These are phyloP conservation scores for Nemania abortiva DNA, from an alignment of 2,329 filamentous ascomycete genomes.

Conservation along the genomic window DNA sequence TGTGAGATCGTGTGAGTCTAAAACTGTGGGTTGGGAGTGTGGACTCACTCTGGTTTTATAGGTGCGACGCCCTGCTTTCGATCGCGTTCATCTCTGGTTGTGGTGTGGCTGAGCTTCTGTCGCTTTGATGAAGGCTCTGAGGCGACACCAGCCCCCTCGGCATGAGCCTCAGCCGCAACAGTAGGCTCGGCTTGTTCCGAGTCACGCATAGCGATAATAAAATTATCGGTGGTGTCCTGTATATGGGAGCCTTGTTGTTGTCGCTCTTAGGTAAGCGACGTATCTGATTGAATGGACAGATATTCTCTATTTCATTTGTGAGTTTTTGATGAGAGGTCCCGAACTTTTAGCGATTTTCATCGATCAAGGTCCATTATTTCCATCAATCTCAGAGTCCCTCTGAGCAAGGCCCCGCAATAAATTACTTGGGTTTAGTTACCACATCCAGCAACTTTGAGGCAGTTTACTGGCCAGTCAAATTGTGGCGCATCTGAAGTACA, in stretches of 20 bases:
- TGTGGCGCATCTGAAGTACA: neutral
- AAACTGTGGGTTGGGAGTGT: neutral
- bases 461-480: slow-evolving; percentile 2
- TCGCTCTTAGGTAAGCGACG: neutral
- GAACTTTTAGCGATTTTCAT: slow-evolving; percentile 20
- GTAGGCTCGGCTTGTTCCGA: slow-evolving; percentile 31
- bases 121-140: slow-evolving; percentile 67
- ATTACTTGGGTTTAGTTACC: neutral
- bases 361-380: slow-evolving; percentile 13
- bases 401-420: neutral
- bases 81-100: slow-evolving; percentile 31
- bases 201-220: slow-evolving; percentile 21
- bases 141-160: slow-evolving; percentile 43
- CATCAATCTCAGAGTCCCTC: neutral
- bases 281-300: neutral
- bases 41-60: slow-evolving; percentile 55
- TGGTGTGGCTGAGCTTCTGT: slow-evolving; percentile 63
- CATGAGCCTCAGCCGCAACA: slow-evolving; percentile 31
- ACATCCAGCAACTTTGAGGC: neutral
- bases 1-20: slow-evolving; percentile 6
- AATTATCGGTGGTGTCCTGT: neutral
- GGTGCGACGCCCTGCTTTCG: slow-evolving; percentile 50
- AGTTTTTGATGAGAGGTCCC: neutral
- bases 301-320: neutral
- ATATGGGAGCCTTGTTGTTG: neutral